Conservation (phyloP, 148 eudicot genomes). For the Vaccinium corymbosum region DNA sequence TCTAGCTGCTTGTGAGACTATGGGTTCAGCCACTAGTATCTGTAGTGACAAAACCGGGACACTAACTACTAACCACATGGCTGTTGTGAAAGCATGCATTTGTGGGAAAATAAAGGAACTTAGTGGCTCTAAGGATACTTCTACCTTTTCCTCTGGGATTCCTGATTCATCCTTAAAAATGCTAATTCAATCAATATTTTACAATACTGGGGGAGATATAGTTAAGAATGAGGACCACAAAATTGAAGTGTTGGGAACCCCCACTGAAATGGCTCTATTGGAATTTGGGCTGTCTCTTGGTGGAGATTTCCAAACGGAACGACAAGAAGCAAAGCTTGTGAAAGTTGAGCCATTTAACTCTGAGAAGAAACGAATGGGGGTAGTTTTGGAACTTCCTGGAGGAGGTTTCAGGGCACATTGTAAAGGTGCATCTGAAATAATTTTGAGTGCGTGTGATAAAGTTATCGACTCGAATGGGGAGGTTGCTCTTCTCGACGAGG, state of each 20-base stretch:
- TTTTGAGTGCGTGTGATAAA: constrained; percentile 62
- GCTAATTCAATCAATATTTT: constrained; percentile 64
- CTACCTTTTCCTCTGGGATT: neutral
- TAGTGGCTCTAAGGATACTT: constrained; percentile 6
- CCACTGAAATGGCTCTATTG: constrained; percentile 86
- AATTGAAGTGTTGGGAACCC: constrained; percentile 66
- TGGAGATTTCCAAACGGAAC: constrained; percentile 53
- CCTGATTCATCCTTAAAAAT: constrained; percentile 7
- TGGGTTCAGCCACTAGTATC: constrained; percentile 86
- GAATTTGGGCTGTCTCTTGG: constrained; percentile 66
- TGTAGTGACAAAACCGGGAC: constrained; percentile 99
- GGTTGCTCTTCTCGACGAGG: constrained; percentile 45
- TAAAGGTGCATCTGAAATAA: constrained; percentile 95
- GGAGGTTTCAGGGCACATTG: constrained; percentile 73
- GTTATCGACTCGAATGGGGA: constrained; percentile 52
- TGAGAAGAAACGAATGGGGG: constrained; percentile 82
- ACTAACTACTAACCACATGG: constrained; percentile 88
- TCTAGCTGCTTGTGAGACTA: constrained; percentile 94
- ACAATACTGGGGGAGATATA: constrained; percentile 80
- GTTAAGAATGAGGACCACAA: constrained; percentile 60
- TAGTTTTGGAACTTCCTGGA: constrained; percentile 63
- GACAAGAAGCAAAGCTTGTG: constrained; percentile 33
- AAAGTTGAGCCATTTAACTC: constrained; percentile 90
- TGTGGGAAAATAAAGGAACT: constrained; percentile 46
- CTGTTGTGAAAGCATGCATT: constrained; percentile 70